Base-by-base conservation (phyloP, 2,329 filamentous ascomycete species). In the Gremmenia infestans region DNA sequence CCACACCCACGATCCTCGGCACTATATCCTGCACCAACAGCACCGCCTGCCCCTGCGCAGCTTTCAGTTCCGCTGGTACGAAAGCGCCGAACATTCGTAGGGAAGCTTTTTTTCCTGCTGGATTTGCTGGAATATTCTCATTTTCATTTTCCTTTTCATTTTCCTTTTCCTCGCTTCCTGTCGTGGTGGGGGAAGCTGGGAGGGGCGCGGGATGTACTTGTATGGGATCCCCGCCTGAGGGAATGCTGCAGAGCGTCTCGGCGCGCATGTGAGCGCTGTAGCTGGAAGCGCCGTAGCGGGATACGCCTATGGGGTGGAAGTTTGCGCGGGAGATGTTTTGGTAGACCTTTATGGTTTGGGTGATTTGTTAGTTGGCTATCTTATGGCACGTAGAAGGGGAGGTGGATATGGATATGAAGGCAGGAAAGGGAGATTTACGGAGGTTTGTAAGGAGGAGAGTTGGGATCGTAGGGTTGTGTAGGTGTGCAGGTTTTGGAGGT, bases 261-360 rank as follows among this genome's bases (percentile, higher is more conserved):
- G 87, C 86, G 67, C 83, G 83, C 83, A 90, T 89, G 48, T 88
- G 80, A 61, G 83, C 80, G 70, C 92, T 87, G 68, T 89, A 93
- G 66, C 82, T 80, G 64, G 89, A 85, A 60, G 76, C 79, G 3
- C 87, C 88, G 68, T 87, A 91, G 43, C 82, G 77, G 59, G 82
- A 70, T 35, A 85, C 81, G 12, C 81, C 75, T 67, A 82, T 77
- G n/a, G 81, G 82, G 28, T 81, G 75, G 71, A 89, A 91, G 72
- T 91, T 91, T 59, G 89, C 88, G 55, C 88, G 81, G n/a, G 88
- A 86, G 42, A 92, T 59, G 48, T 65, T 51, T 32, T 65, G 63
- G 42, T 63, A 57, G 46, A 65, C 56, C 67, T 70, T 40, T 15
- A 8, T 35, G 40, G n/a, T 14, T 32, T 35, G 4, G 15, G 19